These are phyloP conservation scores for Vaccinium corymbosum DNA, from an alignment of 148 eudicot genomes.

Conservation along the genomic window DNA sequence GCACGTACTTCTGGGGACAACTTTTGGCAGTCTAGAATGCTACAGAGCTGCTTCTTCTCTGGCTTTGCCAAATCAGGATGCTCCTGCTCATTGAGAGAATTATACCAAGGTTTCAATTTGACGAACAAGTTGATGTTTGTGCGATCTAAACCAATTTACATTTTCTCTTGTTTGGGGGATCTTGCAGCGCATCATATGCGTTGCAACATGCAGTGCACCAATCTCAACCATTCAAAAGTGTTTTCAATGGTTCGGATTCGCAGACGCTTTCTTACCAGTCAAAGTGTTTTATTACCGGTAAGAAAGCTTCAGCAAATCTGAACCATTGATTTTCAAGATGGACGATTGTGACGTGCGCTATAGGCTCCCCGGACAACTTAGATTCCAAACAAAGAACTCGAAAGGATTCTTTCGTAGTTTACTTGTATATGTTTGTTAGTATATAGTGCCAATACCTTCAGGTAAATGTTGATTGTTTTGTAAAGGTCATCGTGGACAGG, in stretches of 20 bases:
- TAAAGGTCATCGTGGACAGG: constrained; percentile 51
- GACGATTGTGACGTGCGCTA: too few relatives aligned
- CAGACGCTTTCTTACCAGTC: too few relatives aligned
- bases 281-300: too few relatives aligned
- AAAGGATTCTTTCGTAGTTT: not conserved
- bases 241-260: too few relatives aligned
- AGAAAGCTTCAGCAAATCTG: too few relatives aligned
- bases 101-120: not conserved
- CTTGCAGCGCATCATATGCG: too few relatives aligned
- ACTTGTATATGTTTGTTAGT: not conserved
- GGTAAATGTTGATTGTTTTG: constrained; percentile 52
- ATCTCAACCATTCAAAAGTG: too few relatives aligned
- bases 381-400: not conserved
- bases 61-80: constrained; percentile 47
- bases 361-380: not conserved
- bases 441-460: constrained; percentile 34
- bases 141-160: not conserved
- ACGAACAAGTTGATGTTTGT: not conserved
- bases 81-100: constrained; percentile 23
- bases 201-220: too few relatives aligned
- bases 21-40: constrained; percentile 45
- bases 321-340: too few relatives aligned
- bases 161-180: not conserved
- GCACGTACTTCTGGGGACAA: constrained; percentile 40
- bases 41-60: constrained; percentile 53